Evolutionary conservation across 129 eudicot genomes (phyloP), one percentile per base, ranked within the genome.

Genomic region (Escallonia herrerae): DNA sequence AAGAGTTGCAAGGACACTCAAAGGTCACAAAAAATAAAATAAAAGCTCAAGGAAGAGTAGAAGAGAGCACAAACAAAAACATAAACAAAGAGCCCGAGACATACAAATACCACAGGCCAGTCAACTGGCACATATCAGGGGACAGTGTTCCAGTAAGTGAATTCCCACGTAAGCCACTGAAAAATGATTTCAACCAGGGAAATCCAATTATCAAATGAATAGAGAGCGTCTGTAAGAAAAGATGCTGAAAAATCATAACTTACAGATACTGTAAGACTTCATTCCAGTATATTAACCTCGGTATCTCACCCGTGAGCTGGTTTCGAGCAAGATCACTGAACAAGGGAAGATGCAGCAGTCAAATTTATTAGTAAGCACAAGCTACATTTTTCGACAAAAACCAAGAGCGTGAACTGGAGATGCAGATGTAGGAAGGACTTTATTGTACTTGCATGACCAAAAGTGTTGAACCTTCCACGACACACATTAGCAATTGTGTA

Each of bases 71-170:
- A 2, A n/a, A 41, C 0, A 53, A 56, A 5, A 3, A 6, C 10
- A 57, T 14, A 4, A 5, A 15, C 39, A 61, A 64, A 42, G 13
- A 4, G 48, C 46, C 58, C 6, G 56, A 50, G 44, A 74, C 97
- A 40, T 83, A 90, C 97, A 90, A 90, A 69, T 86, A 90, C 97
- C 97, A 90, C 72, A 90, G 85, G 67, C 97, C 97, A 58, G 95
- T 86, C 62, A 90, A 74, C 66, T 90, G 95, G 86, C 97, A 90
- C 95, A 90, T 81, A 75, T 90, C 97, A 59, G 88, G 79, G 53
- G 97, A 90, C 71, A 90, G 78, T 43, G 90, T 76, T 72, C 97
- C 97, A 0, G 84, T 79, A 38, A 90, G 76, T 2, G 78, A 79
- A 70, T 90, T 90, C 39, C 84, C 97, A 7, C 90, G 77, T 66